Evolutionary conservation across 2,329 filamentous ascomycete genomes (phyloP), one percentile per base, ranked within the genome.

Genomic region (Zalaria sp.): DNA sequence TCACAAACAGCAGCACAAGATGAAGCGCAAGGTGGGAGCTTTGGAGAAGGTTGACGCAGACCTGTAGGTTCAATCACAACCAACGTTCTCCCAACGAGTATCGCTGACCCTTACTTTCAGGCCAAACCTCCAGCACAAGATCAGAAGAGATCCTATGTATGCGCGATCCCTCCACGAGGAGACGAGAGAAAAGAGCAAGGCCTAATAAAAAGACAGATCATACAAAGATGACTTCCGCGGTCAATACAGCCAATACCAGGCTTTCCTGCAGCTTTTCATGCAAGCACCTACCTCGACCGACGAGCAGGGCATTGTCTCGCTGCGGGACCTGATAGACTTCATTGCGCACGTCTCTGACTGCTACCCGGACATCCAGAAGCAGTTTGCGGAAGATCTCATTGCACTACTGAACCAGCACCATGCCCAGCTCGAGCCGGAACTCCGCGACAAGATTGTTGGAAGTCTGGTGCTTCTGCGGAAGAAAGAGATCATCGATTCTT

Each of bases 11-110:
- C 18, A 18, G 18, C 18, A 18, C 18, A 18, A 18, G 18, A 18
- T 18, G 18, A 94, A 94, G 66, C 75, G 87, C 61, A 93, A 91
- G 67, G 75, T 94, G 45, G 85, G 83, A 43, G 88, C 88, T 46
- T 78, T 95, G 62, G 88, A 95, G 66, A 95, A 95, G 73, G 79
- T 94, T 52, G 88, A 95, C 58, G 88, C 87, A 29, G 86, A 93
- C 63, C 69, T 93, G 73, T 82, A 60, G 48, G 76, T 58, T 11
- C 8, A 34, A 25, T 9, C 49, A 50, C 55, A 83, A 18, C 18
- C 18, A 18, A 18, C 18, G 18, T 18, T 18, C 29, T 32, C 7
- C 29, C 7, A 32, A 7, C n/a, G 7, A 7, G 7, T 7, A n/a
- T 32, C 29, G n/a, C 29, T 32, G 29, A 32, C 29, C n/a, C 29